A percentile compares a stretch with the other conserved stretches of the same genome.
These are phyloP conservation scores for Colletotrichum echinochloae DNA, from an alignment of 2,329 filamentous ascomycete species.

Conservation along the genomic window DNA sequence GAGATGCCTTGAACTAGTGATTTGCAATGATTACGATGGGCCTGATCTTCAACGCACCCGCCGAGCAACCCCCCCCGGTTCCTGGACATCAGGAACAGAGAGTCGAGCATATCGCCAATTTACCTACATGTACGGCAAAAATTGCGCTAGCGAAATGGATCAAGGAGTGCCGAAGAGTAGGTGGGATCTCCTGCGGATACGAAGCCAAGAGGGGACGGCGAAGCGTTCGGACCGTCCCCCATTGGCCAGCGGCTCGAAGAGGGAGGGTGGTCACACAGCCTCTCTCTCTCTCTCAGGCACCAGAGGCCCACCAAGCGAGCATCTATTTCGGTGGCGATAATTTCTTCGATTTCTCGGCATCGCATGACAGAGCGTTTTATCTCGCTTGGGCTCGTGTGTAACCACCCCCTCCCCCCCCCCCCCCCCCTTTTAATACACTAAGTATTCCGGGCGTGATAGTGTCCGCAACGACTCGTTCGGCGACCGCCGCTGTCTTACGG, in stretches of 20 bases:
- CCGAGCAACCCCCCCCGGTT: not conserved
- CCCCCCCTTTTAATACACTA: too few species aligned
- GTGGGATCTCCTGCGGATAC: not conserved
- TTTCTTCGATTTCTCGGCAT: not conserved
- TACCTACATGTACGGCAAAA: not conserved
- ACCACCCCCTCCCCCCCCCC: not conserved
- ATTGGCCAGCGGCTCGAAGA: conserved; percentile 4
- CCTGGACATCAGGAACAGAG: not conserved
- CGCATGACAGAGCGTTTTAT: not conserved
- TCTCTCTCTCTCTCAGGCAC: not conserved
- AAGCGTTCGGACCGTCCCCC: not conserved
- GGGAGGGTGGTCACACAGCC: not conserved
- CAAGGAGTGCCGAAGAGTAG: not conserved
- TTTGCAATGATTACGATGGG: not conserved
- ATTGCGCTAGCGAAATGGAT: not conserved
- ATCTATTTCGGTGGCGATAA: not conserved
- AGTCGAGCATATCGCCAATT: not conserved
- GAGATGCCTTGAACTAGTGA: not conserved
- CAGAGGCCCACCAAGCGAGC: not conserved
- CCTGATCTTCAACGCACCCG: not conserved
- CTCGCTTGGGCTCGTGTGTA: not conserved
- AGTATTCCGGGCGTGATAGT: too few species aligned
- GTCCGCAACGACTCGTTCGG: not conserved
- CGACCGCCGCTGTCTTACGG: not conserved
- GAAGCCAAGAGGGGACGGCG: too few species aligned